phyloP scores from a whole-genome alignment of 73 alveolate species.

The Blepharisma stoltei region DNA sequence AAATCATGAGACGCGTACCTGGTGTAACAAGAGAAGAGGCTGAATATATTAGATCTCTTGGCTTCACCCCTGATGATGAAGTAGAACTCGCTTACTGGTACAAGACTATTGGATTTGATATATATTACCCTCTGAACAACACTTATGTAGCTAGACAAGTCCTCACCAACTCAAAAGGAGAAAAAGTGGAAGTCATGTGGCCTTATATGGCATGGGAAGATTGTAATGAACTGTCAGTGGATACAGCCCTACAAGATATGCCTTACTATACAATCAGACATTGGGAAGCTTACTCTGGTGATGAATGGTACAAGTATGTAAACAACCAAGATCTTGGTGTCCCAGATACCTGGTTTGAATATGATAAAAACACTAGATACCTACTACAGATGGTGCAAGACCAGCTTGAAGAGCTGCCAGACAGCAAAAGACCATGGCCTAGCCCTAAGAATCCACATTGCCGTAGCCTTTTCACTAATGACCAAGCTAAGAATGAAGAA shows the following conservation, averaged over 20 bases:
- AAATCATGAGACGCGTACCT: conserved; percentile 91
- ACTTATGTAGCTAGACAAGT: conserved; percentile 86
- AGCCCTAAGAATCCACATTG: conserved; percentile 72
- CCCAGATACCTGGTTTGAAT: conserved; percentile 88
- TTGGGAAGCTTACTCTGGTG: conserved; percentile 89
- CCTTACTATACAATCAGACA: conserved; percentile 46
- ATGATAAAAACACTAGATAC: conserved; percentile 59
- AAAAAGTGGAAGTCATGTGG: conserved; percentile 86
- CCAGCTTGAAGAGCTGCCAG: conserved; percentile 76
- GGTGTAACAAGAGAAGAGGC: conserved; percentile 90
- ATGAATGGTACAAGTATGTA: conserved; percentile 46
- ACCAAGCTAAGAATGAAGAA: no score
- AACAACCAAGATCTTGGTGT: conserved; percentile 84
- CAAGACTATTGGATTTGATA: conserved; percentile 77
- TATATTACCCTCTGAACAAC: conserved; percentile 71
- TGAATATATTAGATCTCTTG: conserved; percentile 62
- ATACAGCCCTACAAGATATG: conserved; percentile 34
- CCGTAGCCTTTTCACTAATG: conserved; percentile 34
- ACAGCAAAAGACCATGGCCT: conserved; percentile 78
- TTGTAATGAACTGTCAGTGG: conserved; percentile 56
- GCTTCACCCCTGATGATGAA: conserved; percentile 84
- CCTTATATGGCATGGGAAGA: conserved; percentile 80
- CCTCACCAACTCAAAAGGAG: conserved; percentile 88
- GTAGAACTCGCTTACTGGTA: conserved; percentile 78
- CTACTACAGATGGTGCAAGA: conserved; percentile 65